Base-by-base conservation (phyloP, 2,329 filamentous ascomycete genomes). In the Arachnomyces sp. region DNA sequence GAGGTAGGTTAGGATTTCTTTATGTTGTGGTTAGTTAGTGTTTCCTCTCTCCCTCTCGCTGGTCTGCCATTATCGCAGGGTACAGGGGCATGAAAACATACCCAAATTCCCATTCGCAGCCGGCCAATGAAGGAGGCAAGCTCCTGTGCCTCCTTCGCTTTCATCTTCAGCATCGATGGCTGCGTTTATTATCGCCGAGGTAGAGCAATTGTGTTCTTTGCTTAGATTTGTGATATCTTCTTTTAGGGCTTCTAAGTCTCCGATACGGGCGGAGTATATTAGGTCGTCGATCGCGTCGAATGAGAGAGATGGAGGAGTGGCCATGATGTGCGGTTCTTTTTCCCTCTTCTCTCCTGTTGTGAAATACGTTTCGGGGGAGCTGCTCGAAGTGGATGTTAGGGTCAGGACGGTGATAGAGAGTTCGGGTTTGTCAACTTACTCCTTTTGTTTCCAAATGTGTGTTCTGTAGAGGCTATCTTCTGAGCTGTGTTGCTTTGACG, bases 221-320 rank as follows among this genome's bases (percentile, higher is more conserved):
- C 78, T 72, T 14, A 93, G 64, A 17, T 71, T 68, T 9, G 73
- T 64, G 38, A 93, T 70, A 46, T 68, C 71, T 31, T 65, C 56
- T 34, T 74, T 68, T 35, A 96, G 71, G 17, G 90, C 84, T 13
- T 72, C 66, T 42, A 79, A 69, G 48, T 95, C 89, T 48, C 87
- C 87, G 0, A 77, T 74, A 29, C 90, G 85, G 2, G 88, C 77
- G 51, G 86, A 80, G 68, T 95, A 95, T 51, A 96, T 77, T 49
- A 96, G 75, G 65, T 96, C 90, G 61, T 95, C 89, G 54, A 93
- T 82, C 62, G 88, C 78, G 39, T 95, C 89, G 59, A 84, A 80
- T 36, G 77, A 76, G 36, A 90, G 68, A 18, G 52, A 46, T 42
- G 62, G 38, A 8, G n/a, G 5, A 35, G 55, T 55, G 38, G 50